Evolutionary conservation across 2,329 filamentous ascomycete genomes (phyloP), one percentile per base, ranked within the genome.

Genomic region (Pestalotiopsis sp.): DNA sequence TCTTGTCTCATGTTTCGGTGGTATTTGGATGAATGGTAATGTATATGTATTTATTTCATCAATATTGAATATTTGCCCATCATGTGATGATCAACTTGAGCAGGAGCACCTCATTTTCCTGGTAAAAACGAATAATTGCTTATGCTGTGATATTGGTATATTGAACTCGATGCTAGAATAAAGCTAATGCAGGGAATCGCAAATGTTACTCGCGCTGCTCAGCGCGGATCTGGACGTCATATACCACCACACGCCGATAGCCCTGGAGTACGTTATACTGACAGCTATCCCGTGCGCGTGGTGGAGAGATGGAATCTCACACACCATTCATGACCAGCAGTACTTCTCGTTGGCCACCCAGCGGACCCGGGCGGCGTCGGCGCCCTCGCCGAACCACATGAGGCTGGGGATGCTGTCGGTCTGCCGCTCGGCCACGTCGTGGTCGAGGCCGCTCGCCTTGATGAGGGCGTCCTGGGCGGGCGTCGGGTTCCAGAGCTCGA

Each of bases 401-500:
- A 94, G 75, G 73, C 90, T 91, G 0, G 91, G 83, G 68, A 95
- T 92, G 76, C 90, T 93, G 65, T 90, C 86, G 63, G 79, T 80
- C 66, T 94, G 88, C 40, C 92, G 81, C 2, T 86, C 82, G 0
- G 88, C 83, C 67, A 81, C 80, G 38, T 80, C 75, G 66, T 86
- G 81, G 22, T 84, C 76, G 17, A 93, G 72, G 9, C 83, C 83
- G 2, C 81, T 79, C 30, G 74, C 75, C 52, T 83, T 78, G 1
- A 90, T 79, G 55, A 91, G 73, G 17, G 77, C 70, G 75, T 77
- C 77, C 30, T 89, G 76, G 70, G 84, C 73, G 6, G 86, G 81
- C 3, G 86, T 86, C 0, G 94, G 94, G 75, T 96, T 97, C 95
- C 95, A 98, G 64, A 95, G 82, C 76, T 94, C 87, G 3, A 97